Evolutionary conservation across 1,284 basidiomycete genomes (phyloP), one percentile per base, ranked within the genome.

Genomic region (Papiliotrema laurentii): DNA sequence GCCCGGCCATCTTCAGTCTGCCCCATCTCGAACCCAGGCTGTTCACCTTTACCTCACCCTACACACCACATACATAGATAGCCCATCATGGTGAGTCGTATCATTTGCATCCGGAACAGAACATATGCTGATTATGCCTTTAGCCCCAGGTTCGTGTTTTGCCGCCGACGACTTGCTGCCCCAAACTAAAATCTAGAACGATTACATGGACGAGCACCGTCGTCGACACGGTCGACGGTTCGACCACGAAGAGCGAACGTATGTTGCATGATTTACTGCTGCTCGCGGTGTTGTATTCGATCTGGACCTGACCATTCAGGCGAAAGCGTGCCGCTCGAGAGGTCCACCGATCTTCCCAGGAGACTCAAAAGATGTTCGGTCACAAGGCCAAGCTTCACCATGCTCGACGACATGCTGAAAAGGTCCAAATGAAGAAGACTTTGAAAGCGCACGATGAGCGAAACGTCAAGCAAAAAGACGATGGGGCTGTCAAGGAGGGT

Each of bases 371-470:
- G 73, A 83, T 89, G 37, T 93, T 93, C 61, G 96, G 96, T 76
- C 80, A 97, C 64, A 97, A 97, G 78, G 96, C 93, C 64, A 99
- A 99, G 77, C 80, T 98, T 38, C 83, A 97, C 28, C 96, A 99
- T 72, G 90, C 90, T 49, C 92, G 87, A 75, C 86, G 92, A 51
- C 90, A 97, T 75, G 83, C 89, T 34, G 90, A 99, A 78, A 99
- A 98, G 79, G 88, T 98, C 39, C 91, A 94, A 72, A 88, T 99
- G 79, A 96, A 94, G 77, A 99, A 98, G 81, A 94, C 91, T 35
- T 85, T 99, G 76, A 97, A 97, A 73, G 91, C 92, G 26, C 96
- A 98, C 78, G 96, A 98, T 76, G 93, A 98, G 75, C 85, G 94
- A 58, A 92, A 98, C 69, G 85, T 97, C 77, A 99, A 96, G 76